Base-by-base conservation (phyloP, 2,329 filamentous ascomycete species). In the Ilyonectria destructans region DNA sequence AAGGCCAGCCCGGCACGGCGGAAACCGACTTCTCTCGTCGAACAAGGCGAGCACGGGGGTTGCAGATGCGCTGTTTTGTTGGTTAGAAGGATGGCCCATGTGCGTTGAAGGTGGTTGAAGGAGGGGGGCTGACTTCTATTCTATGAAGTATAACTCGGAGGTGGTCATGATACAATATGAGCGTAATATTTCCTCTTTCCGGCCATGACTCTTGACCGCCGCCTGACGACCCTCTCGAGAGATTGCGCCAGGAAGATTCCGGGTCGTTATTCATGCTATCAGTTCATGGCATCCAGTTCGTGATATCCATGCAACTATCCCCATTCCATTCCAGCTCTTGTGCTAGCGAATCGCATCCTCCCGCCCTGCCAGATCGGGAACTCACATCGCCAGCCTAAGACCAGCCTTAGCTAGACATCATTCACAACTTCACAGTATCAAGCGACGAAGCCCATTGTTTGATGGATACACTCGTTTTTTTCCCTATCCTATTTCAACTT, bases 11-110 rank as follows among this genome's bases (percentile, higher is more conserved):
- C 46, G 33, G 33, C 29, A 31, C 19, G 23, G 23, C 3, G 23
- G 23, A 35, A 12, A 29, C 17, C 45, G 48, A 35, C 62, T 17
- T 43, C 51, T 67, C 63, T 68, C 51, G 43, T 65, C 73, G 74
- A 74, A 70, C 62, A 69, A 61, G 23, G 23, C 46, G 64, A 64
- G 67, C 74, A 75, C 70, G 74, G 31, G 73, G 70, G 31, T 37
- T 45, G 13, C 15, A 43, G 35, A 57, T 58, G 40, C 21, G 43
- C 21, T 33, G 58, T 48, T 62, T 67, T 70, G 70, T 68, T 59
- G 58, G 35, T 61, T 46, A 12, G n/a, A 23, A 12, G n/a, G 33
- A 21, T n/a, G 15, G 12, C n/a, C 8, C 29, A 35, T 54, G 10
- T 35, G 10, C n/a, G 4, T 23, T 37, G n/a, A 23, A 43, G 6